Conservation (phyloP, 108 stramenopile genomes). For the Cyclotella choctawhatcheeana region DNA sequence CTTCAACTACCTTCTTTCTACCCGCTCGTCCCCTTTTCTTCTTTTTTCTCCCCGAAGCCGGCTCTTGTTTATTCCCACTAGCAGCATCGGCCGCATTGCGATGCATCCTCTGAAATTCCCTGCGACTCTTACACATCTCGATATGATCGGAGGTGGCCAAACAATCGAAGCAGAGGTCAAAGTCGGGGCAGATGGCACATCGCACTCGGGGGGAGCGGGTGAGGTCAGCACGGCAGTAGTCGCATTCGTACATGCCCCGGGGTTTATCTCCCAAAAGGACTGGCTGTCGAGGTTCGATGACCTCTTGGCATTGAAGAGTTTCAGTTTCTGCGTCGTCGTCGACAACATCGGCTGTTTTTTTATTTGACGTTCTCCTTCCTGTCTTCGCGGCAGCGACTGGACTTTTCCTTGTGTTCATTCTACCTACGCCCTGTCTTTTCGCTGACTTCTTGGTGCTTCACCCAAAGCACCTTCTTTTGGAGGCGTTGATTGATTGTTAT, state of each 20-base stretch:
- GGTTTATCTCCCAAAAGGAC: constrained; percentile 77
- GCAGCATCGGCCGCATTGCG: constrained; percentile 14
- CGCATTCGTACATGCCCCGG: constrained; percentile 87
- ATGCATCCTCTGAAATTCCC: constrained; percentile 36
- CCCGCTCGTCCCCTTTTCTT: constrained; percentile 14
- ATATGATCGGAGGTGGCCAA: constrained; percentile 71
- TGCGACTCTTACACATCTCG: constrained; percentile 32
- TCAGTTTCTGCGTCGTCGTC: too few relatives aligned
- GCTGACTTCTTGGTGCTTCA: too few relatives aligned
- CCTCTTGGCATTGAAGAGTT: too few relatives aligned
- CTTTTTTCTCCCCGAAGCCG: constrained; percentile 9
- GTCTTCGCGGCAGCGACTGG: too few relatives aligned
- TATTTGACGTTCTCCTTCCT: too few relatives aligned
- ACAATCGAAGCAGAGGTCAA: constrained; percentile 90
- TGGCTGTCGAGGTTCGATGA: constrained; percentile 25
- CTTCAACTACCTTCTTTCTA: constrained; percentile 2
- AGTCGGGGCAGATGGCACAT: constrained; percentile 85
- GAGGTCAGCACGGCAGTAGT: constrained; percentile 87
- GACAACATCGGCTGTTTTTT: too few relatives aligned
- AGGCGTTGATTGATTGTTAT: too few relatives aligned
- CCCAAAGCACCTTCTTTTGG: too few relatives aligned
- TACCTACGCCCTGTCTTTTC: too few relatives aligned
- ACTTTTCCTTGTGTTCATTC: too few relatives aligned
- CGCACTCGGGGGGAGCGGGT: constrained; percentile 82
- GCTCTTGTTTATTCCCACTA: background rate